These are phyloP conservation scores for Trichoderma sp. DNA, from an alignment of 2,329 filamentous ascomycete species.

Conservation along the genomic window DNA sequence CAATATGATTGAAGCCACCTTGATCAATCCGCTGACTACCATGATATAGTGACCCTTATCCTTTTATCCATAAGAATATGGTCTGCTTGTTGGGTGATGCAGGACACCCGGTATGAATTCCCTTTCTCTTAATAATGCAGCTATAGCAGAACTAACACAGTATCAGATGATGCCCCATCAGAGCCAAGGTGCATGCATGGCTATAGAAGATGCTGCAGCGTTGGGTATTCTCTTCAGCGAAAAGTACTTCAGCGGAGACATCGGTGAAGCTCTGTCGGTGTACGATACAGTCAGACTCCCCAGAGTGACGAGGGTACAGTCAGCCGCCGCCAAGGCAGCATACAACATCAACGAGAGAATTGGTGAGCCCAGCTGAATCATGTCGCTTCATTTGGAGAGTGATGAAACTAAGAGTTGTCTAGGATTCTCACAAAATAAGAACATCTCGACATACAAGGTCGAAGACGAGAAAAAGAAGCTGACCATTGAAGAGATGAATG, in stretches of 20 bases:
- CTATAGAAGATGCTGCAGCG: constrained; percentile 63
- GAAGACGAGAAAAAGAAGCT: constrained; percentile 59
- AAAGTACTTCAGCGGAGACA: constrained; percentile 45
- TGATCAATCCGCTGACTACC: background rate
- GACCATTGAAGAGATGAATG: constrained; percentile 69
- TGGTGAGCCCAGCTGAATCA: constrained; percentile 33
- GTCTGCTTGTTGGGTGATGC: constrained; percentile 64
- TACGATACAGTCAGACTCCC: constrained; percentile 55
- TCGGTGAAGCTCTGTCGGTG: constrained; percentile 45
- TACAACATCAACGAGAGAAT: constrained; percentile 64
- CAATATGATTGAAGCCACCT: background rate
- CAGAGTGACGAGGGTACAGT: constrained; percentile 54
- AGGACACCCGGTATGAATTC: constrained; percentile 54
- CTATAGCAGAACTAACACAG: background rate
- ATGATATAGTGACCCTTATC: constrained; percentile 48
- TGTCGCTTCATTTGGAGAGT: background rate
- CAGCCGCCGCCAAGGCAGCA: constrained; percentile 54
- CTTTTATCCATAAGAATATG: constrained; percentile 49
- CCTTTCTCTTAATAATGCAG: background rate
- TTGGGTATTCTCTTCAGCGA: constrained; percentile 59
- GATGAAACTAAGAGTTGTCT: background rate
- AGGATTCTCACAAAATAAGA: constrained; percentile 62
- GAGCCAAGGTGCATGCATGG: constrained; percentile 67
- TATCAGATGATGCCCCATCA: constrained; percentile 67
- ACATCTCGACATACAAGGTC: constrained; percentile 57